These are phyloP conservation scores for Lipomyces mesembrius DNA, from an alignment of 805 yeast species.

Conservation along the genomic window DNA sequence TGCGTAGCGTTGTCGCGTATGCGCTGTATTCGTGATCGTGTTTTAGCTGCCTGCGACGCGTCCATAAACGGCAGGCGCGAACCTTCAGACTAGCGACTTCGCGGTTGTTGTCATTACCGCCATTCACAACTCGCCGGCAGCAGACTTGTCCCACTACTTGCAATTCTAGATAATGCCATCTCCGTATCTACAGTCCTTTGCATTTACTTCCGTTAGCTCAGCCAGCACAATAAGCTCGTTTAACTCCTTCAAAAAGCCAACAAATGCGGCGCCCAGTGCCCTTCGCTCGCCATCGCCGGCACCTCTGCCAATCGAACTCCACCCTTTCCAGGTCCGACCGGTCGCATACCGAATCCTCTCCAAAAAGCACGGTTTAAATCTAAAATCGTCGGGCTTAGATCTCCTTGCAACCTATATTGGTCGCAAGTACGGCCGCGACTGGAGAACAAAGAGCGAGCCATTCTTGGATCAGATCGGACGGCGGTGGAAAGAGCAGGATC, in stretches of 20 bases:
- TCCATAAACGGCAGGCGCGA: not conserved
- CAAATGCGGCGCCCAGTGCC: not conserved
- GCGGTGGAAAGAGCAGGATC: slow-evolving; percentile 85
- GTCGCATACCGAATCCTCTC: slow-evolving; percentile 87
- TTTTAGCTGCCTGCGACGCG: not conserved
- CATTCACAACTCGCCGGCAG: not conserved
- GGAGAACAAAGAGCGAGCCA: slow-evolving; percentile 73
- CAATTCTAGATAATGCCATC: slow-evolving; percentile 18
- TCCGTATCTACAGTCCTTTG: slow-evolving; percentile 16
- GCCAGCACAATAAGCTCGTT: slow-evolving; percentile 3
- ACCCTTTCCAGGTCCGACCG: slow-evolving; percentile 84
- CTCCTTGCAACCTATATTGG: slow-evolving; percentile 78
- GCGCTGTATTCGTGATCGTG: not conserved
- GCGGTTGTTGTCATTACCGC: not conserved
- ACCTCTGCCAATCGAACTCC: slow-evolving; percentile 70
- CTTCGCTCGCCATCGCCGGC: slow-evolving; percentile 25
- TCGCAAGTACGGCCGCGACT: slow-evolving; percentile 75
- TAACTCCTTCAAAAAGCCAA: slow-evolving; percentile 20
- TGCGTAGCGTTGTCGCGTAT: slow-evolving; percentile 4
- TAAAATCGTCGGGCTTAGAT: slow-evolving; percentile 81
- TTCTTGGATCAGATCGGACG: slow-evolving; percentile 78
- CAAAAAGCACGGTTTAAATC: slow-evolving; percentile 88
- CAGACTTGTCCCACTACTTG: not conserved
- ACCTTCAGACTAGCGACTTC: not conserved
- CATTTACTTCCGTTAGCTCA: slow-evolving; percentile 3